Evolutionary conservation across 805 yeast genomes (phyloP).

Genomic region (Ogataea nitratoaversa): DNA sequence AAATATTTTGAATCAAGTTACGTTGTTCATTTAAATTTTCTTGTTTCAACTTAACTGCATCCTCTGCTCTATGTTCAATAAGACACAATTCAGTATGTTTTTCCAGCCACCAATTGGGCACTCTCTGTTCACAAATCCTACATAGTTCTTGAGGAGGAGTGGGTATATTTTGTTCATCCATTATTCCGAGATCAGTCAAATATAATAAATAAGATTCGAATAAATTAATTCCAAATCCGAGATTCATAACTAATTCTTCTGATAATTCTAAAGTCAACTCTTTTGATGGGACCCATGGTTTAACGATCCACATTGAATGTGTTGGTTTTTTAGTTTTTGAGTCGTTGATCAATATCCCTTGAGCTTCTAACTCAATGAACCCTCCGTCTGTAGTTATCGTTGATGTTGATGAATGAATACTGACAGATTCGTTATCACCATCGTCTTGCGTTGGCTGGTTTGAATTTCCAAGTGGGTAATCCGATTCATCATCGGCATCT

Average conservation of each 20-base stretch:
- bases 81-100: slow-evolving; percentile 84
- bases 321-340: slow-evolving; percentile 52
- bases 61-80: slow-evolving; percentile 78
- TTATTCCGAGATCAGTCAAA: slow-evolving; percentile 58
- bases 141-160: slow-evolving; percentile 82
- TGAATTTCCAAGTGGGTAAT: background rate
- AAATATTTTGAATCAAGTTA: slow-evolving; percentile 41
- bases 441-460: background rate
- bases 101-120: slow-evolving; percentile 97
- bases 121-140: slow-evolving; percentile 82
- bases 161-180: slow-evolving; percentile 64
- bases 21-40: slow-evolving; percentile 74
- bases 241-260: slow-evolving; percentile 56
- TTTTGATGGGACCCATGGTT: slow-evolving; percentile 65
- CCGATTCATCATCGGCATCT: background rate
- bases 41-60: slow-evolving; percentile 68
- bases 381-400: slow-evolving; percentile 54
- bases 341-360: slow-evolving; percentile 80
- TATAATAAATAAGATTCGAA: slow-evolving; percentile 68
- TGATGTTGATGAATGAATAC: slow-evolving; percentile 27
- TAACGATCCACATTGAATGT: slow-evolving; percentile 91
- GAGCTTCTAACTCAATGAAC: slow-evolving; percentile 80
- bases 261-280: slow-evolving; percentile 68
- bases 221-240: slow-evolving; percentile 88
- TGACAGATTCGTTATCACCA: slow-evolving; percentile 21